A percentile compares a stretch with the other conserved stretches of the same genome.
These are phyloP conservation scores for Phoma herbarum DNA, from an alignment of 2,329 filamentous ascomycete genomes.

Conservation along the genomic window DNA sequence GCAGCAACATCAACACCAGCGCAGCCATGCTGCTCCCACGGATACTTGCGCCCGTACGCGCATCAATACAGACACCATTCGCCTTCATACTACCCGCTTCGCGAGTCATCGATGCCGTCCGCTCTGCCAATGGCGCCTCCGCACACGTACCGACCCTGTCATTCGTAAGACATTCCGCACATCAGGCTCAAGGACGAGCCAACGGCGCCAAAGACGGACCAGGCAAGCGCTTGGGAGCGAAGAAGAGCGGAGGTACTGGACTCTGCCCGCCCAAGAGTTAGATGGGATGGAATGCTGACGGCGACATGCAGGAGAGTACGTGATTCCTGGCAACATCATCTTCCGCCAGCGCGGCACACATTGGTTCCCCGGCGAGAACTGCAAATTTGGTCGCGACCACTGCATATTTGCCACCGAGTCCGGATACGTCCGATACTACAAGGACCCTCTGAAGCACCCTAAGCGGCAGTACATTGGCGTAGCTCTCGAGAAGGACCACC, in stretches of 20 bases:
- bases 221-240: constrained; percentile 91
- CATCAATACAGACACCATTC: constrained; percentile 35
- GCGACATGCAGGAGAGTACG: constrained; percentile 75
- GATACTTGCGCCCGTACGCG: constrained; percentile 50
- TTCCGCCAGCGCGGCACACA: constrained; percentile 94
- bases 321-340: constrained; percentile 96
- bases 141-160: constrained; percentile 48
- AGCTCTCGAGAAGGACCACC: constrained; percentile 82
- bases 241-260: constrained; percentile 80
- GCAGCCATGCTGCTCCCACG: constrained; percentile 53
- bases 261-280: neutral
- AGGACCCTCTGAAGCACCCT: constrained; percentile 82
- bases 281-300: constrained; percentile 15
- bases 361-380: constrained; percentile 96
- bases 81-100: constrained; percentile 36
- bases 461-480: constrained; percentile 95
- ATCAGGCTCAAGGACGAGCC: constrained; percentile 71
- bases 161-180: constrained; percentile 68
- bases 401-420: constrained; percentile 87
- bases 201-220: constrained; percentile 75
- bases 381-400: constrained; percentile 93
- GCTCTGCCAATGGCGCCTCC: constrained; percentile 44
- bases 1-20: constrained; percentile 26
- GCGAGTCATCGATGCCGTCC: constrained; percentile 45
- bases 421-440: constrained; percentile 97